Base-by-base conservation (phyloP, 176 grass and related monocot species). In the Pharus latifolius region DNA sequence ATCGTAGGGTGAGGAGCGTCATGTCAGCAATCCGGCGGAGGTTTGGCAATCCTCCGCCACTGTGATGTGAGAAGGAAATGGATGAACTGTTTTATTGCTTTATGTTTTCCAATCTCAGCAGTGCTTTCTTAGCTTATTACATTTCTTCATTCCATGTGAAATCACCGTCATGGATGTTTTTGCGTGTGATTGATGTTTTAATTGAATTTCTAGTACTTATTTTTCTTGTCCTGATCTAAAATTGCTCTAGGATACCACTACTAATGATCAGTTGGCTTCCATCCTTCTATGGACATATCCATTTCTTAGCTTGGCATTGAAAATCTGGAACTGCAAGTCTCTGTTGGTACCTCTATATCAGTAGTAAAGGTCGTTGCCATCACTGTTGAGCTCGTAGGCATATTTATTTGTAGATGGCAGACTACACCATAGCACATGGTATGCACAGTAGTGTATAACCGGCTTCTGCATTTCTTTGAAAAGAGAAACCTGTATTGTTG, bases 1-100 rank as follows among this genome's bases (percentile, higher is more conserved):
- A 60, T 63, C 66, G 60, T 70, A 84, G 86, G 80, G 54, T 88
- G 80, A 78, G 85, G 69, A 77, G 67, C 27, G 73, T 78, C 62
- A 63, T 83, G 85, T 82, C 69, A 10, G 53, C 61, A 9, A 43
- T 82, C 56, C 49, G 78, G 48, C 69, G 85, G 69, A 87, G 85
- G 74, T 87, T 86, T 46, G 65, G 72, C 49, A 86, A 86, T 57
- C 65, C 72, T 29, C 77, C 72, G 0, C 42, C 71, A 5, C 45
- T 57, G 43, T 86, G 78, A 86, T 65, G 43, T 86, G 77, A 16
- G 65, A 45, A 76, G 40, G 47, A 61, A 81, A 70, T 42, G 35
- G 41, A 65, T 86, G 57, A 65, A 76, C 65, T 57, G 42, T 47
- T 71, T 59, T 63, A 49, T 45, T 44, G 14, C 52, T 74, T 85